phyloP scores from a whole-genome alignment of 768 basidiomycete species.

The Lanmaoa pseudosensibilis region DNA sequence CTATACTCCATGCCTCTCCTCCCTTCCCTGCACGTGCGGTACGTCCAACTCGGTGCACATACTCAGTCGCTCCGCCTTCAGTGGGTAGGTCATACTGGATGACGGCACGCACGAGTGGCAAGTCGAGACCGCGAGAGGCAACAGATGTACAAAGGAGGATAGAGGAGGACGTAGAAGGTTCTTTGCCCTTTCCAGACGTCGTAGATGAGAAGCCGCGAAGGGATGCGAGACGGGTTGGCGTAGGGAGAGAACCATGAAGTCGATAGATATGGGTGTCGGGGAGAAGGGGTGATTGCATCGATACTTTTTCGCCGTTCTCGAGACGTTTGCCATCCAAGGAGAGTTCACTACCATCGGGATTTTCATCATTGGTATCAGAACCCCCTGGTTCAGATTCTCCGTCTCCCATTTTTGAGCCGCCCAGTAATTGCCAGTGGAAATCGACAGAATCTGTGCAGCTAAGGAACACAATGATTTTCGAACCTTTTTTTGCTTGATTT shows the following conservation, averaged over 20 bases:
- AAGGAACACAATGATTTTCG: slow-evolving; percentile 91
- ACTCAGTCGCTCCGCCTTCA: slow-evolving; percentile 94
- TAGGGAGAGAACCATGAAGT: slow-evolving; percentile 90
- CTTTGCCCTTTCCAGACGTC: slow-evolving; percentile 32
- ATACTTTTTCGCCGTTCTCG: slow-evolving; percentile 44
- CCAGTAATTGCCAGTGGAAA: slow-evolving; percentile 88
- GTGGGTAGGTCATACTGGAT: slow-evolving; percentile 97
- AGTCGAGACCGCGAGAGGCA: slow-evolving; percentile 95
- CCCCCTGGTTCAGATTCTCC: slow-evolving; percentile 26
- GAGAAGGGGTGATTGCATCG: slow-evolving; percentile 69
- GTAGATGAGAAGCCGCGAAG: slow-evolving; percentile 75
- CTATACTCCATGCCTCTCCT: slow-evolving; percentile 94
- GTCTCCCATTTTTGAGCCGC: slow-evolving; percentile 65
- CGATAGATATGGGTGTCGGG: slow-evolving; percentile 83
- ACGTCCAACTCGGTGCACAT: slow-evolving; percentile 94
- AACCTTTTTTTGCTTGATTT: slow-evolving; percentile 48
- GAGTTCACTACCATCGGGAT: slow-evolving; percentile 27
- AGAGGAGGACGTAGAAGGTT: slow-evolving; percentile 46
- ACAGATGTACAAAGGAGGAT: slow-evolving; percentile 95
- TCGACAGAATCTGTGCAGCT: slow-evolving; percentile 98
- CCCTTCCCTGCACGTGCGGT: slow-evolving; percentile 96
- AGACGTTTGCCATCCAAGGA: slow-evolving; percentile 24
- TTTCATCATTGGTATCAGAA: slow-evolving; percentile 26
- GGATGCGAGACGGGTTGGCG: slow-evolving; percentile 74
- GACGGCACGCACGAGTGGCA: slow-evolving; percentile 91